A percentile compares a stretch with the other conserved stretches of the same genome.
Conservation (phyloP, 106 monocot species). For the Phalaenopsis aphrodite region DNA sequence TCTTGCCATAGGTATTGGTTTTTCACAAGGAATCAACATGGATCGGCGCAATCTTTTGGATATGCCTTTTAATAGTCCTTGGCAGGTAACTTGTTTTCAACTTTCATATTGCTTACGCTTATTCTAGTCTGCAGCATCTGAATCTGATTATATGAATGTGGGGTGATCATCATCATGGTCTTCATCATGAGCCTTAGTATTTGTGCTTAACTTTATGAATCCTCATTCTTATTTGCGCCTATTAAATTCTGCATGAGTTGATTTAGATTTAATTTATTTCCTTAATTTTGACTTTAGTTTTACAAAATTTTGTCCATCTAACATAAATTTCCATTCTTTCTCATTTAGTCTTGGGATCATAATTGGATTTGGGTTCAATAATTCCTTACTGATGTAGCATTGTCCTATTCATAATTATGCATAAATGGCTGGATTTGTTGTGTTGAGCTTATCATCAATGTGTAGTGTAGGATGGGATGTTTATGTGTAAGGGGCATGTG, state of each 20-base stretch:
- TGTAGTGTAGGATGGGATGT: too few species aligned
- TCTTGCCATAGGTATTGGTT: conserved; percentile 24
- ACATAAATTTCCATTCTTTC: not conserved
- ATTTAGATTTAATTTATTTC: not conserved
- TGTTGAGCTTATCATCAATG: too few species aligned
- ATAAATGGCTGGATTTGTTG: too few species aligned
- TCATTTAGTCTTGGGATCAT: not conserved
- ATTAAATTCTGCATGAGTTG: not conserved
- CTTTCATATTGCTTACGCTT: not conserved
- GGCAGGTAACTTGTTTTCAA: conserved; percentile 9
- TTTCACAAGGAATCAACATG: conserved; percentile 27
- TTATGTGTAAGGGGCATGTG: too few species aligned
- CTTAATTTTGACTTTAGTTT: not conserved
- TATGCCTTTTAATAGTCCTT: conserved; percentile 20
- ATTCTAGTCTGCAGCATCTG: not conserved
- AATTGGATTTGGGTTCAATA: not conserved
- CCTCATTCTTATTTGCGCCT: not conserved
- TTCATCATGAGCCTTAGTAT: not conserved
- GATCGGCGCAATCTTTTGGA: conserved; percentile 27
- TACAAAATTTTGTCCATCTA: not conserved
- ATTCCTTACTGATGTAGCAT: not conserved
- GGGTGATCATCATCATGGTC: not conserved
- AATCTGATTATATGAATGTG: not conserved
- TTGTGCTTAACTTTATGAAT: too few species aligned
- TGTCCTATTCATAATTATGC: too few species aligned